Percentiles rank a stretch among this genome's conserved stretches.
Evolutionary conservation across 192 early-diverging fungal species (phyloP).

Genomic region (Mortierella alpina): DNA sequence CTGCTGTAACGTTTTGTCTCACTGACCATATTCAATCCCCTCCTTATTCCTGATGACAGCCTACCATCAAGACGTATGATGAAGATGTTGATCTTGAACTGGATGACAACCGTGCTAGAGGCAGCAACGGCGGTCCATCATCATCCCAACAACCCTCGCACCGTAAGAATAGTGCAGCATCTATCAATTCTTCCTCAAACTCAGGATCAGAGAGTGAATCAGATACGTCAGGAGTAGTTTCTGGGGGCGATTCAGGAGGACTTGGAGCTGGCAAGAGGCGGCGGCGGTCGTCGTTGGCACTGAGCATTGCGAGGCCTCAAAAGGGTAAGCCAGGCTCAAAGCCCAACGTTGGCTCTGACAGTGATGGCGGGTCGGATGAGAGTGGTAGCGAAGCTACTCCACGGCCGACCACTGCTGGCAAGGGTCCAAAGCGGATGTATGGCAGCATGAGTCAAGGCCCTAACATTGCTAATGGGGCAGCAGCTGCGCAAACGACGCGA

Average conservation of each 20-base stretch:
- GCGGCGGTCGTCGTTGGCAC: constrained; percentile 36
- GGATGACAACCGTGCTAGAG: constrained; percentile 41
- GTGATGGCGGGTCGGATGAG: constrained; percentile 33
- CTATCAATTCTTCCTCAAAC: constrained; percentile 27
- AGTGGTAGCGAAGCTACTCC: constrained; percentile 13
- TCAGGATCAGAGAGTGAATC: constrained; percentile 35
- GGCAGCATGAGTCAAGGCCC: constrained; percentile 35
- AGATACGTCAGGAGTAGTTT: constrained; percentile 27
- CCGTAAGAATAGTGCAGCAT: constrained; percentile 33
- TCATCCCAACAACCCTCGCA: background rate
- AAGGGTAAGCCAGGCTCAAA: constrained; percentile 23
- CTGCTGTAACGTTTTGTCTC: constrained; percentile 2
- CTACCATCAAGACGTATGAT: constrained; percentile 77
- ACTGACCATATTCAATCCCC: background rate
- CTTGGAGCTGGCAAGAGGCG: constrained; percentile 38
- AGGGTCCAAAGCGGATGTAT: constrained; percentile 47
- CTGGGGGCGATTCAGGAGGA: constrained; percentile 21
- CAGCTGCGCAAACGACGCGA: background rate
- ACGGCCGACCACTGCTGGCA: constrained; percentile 35
- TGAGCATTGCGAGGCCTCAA: constrained; percentile 30
- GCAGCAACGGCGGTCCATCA: constrained; percentile 7
- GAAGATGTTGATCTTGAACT: constrained; percentile 76
- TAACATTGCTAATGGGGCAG: background rate
- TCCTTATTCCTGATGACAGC: constrained; percentile 48
- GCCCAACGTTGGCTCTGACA: constrained; percentile 18